phyloP scores from a whole-genome alignment of 225 moss, liverwort and hornwort genomes.

The Polytrichum commune region DNA sequence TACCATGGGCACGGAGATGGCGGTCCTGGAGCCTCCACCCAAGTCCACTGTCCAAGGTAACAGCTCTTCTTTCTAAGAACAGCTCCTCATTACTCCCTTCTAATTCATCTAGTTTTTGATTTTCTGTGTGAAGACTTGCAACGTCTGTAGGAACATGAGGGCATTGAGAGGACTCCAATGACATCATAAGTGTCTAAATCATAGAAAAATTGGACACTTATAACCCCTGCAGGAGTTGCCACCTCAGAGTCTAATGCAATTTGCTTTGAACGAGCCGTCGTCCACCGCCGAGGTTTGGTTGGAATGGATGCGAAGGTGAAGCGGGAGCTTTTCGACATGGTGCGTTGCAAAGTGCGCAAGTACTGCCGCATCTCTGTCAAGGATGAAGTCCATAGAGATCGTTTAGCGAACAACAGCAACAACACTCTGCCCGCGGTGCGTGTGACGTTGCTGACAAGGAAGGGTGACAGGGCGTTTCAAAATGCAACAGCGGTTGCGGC shows the following conservation, averaged over 20 bases:
- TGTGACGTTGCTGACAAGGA: background rate
- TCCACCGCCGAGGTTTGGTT: constrained; percentile 44
- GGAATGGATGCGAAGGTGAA: constrained; percentile 22
- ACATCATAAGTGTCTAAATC: too few relatives aligned
- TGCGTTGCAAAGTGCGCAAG: constrained; percentile 38
- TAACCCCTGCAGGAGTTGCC: too few relatives aligned
- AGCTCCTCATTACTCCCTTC: too few relatives aligned
- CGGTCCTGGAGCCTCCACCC: too few relatives aligned
- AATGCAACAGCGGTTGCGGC: background rate
- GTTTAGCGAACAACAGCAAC: background rate
- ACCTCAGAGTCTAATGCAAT: constrained; percentile 8
- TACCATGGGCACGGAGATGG: too few relatives aligned
- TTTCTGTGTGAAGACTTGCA: too few relatives aligned
- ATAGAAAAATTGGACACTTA: too few relatives aligned
- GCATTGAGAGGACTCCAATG: too few relatives aligned
- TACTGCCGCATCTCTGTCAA: constrained; percentile 17
- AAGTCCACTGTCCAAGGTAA: too few relatives aligned
- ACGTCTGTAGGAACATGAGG: too few relatives aligned
- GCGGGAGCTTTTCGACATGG: constrained; percentile 27
- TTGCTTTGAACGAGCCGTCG: constrained; percentile 52
- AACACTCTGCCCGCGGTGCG: background rate
- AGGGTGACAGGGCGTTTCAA: background rate
- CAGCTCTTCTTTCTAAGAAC: too few relatives aligned
- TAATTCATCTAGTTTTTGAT: too few relatives aligned
- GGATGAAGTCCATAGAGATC: background rate